These are phyloP conservation scores for Chaetoscypha palmicola DNA, from an alignment of 2,329 filamentous ascomycete genomes.

Conservation along the genomic window DNA sequence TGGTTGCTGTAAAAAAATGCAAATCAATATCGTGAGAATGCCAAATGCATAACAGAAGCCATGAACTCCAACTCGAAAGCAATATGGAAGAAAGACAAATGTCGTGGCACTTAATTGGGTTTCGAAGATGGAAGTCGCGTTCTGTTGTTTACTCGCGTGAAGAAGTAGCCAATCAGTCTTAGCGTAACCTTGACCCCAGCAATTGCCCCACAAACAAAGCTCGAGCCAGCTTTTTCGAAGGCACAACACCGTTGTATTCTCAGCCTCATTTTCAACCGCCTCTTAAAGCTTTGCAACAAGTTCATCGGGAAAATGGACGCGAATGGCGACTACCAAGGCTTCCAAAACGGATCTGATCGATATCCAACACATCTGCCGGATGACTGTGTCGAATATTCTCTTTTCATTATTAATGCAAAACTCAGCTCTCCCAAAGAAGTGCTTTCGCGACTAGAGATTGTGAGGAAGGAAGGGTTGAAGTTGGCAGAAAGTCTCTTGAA, in stretches of 20 bases:
- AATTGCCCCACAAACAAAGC: too few relatives aligned
- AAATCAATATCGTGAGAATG: conserved; percentile 19
- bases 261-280: too few relatives aligned
- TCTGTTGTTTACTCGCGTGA: conserved; percentile 1
- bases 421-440: conserved; percentile 46
- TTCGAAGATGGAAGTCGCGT: conserved; percentile 17
- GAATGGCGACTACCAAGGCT: conserved; percentile 56
- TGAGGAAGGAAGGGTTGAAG: conserved; percentile 62
- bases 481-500: conserved; percentile 60
- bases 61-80: conserved; percentile 28
- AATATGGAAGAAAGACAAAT: conserved; percentile 10
- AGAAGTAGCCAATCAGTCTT: too few relatives aligned
- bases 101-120: neutral
- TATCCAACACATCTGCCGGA: conserved; percentile 66
- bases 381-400: conserved; percentile 77
- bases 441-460: conserved; percentile 59
- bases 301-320: conserved; percentile 28
- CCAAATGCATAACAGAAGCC: conserved; percentile 20
- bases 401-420: conserved; percentile 61
- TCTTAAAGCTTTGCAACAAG: neutral
- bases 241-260: too few relatives aligned
- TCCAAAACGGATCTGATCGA: conserved; percentile 51
- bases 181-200: too few relatives aligned
- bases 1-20: conserved; percentile 15
- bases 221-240: too few relatives aligned